Base-by-base conservation (phyloP, 306 rosid genomes). In the Quercus wislizeni region DNA sequence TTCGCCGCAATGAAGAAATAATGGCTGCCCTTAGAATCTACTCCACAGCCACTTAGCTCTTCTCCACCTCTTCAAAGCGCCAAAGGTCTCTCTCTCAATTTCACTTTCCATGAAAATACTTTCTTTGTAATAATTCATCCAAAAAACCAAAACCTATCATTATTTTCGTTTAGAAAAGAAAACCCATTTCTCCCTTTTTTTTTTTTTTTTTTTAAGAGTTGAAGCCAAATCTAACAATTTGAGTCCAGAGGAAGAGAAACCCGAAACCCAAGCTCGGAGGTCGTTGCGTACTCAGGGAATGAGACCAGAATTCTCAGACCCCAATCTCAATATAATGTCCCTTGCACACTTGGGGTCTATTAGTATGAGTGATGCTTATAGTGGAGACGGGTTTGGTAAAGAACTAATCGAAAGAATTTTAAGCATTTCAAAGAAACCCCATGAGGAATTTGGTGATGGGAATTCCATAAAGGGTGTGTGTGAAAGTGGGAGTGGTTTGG, bases 1-100 rank as follows among this genome's bases (percentile, higher is more conserved):
- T 95, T 82, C 98, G 94, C 76, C 95, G 95, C 19, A 95, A 95
- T 82, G 88, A 84, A 27, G 90, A 95, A 75, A 77, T 90, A 86
- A 80, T 95, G 89, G 93, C 99, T 17, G 86, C 92, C 4, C 97
- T 92, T 70, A 89, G 89, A 78, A 80, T 94, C 30, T 95, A 75
- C 20, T 81, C 97, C 86, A 88, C 83, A 56, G 91, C 87, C 74
- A 7, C 94, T 59, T 85, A 82, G 13, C 89, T 95, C 73, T 84
- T 94, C 27, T 65, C 87, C 19, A 56, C 89, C 82, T 30, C 31
- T 30, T 30, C 31, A 30, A 95, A 91, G 83, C 92, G 85, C 77
- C 86, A 73, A 17, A 95, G 97, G 28, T 41, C 43, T 67, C 9
- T 65, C 20, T 71, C 30, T 78, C 20, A 25, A 31, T 63, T 1